These are phyloP conservation scores for Chlamydomonas reinhardtii DNA, from an alignment of 163 green algal species.

Conservation along the genomic window DNA sequence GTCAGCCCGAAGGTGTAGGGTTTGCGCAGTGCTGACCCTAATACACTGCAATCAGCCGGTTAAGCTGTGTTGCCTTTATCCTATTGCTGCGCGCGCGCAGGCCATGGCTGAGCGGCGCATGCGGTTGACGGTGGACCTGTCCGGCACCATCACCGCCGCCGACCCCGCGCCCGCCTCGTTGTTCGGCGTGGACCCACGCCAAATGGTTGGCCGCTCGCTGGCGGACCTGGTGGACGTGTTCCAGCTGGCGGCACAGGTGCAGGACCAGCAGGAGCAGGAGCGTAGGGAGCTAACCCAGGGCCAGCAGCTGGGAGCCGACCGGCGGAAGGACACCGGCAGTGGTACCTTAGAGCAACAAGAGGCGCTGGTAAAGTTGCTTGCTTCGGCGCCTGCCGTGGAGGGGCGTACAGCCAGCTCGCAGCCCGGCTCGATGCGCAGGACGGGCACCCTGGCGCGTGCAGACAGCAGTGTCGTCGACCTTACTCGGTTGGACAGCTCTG, in stretches of 20 bases:
- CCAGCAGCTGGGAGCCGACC: background rate
- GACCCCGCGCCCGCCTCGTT: background rate
- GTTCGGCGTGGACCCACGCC: constrained; percentile 8
- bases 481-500: too few relatives aligned
- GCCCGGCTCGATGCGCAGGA: too few relatives aligned
- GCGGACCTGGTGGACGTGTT: constrained; percentile 18
- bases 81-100: too few relatives aligned
- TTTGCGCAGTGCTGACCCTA: too few relatives aligned
- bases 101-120: constrained; percentile 2
- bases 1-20: too few relatives aligned
- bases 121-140: constrained; percentile 19
- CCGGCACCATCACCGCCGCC: background rate
- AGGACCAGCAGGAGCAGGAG: background rate
- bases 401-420: too few relatives aligned
- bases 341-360: background rate
- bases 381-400: too few relatives aligned
- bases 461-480: too few relatives aligned
- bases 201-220: background rate
- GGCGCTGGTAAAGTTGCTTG: too few relatives aligned
- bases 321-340: background rate
- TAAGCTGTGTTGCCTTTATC: too few relatives aligned
- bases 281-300: background rate
- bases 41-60: too few relatives aligned
- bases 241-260: background rate
- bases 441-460: too few relatives aligned